A percentile compares a stretch with the other conserved stretches of the same genome.
phyloP scores from a whole-genome alignment of 2,329 filamentous ascomycete species.

The Fusarium humuli region DNA sequence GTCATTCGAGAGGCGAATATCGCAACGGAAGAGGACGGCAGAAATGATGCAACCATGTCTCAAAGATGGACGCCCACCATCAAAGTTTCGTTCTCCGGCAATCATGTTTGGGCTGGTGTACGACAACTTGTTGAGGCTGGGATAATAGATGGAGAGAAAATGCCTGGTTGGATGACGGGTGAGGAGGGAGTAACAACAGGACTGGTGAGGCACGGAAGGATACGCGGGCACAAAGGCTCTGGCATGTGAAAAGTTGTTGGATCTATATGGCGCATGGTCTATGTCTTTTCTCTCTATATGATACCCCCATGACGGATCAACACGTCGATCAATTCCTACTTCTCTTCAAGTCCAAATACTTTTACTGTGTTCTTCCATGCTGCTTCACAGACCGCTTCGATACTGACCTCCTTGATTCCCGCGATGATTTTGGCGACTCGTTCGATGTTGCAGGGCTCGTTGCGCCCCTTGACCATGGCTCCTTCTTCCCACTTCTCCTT shows the following conservation, averaged over 20 bases:
- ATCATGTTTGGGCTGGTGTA: conserved; percentile 84
- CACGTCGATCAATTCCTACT: conserved; percentile 31
- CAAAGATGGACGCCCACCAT: conserved; percentile 55
- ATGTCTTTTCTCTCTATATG: conserved; percentile 47
- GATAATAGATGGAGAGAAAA: conserved; percentile 77
- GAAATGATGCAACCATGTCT: conserved; percentile 44
- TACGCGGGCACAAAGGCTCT: conserved; percentile 68
- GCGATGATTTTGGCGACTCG: conserved; percentile 91
- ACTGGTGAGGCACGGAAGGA: conserved; percentile 73
- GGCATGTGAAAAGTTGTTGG: conserved; percentile 56
- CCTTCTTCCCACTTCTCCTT: conserved; percentile 95
- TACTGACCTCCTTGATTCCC: conserved; percentile 80
- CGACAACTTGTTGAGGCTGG: conserved; percentile 81
- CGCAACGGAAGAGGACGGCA: conserved; percentile 37
- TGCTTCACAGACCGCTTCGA: conserved; percentile 87
- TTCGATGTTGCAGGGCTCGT: conserved; percentile 89
- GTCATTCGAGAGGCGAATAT: conserved; percentile 49
- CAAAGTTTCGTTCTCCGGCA: conserved; percentile 76
- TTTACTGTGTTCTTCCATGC: conserved; percentile 84
- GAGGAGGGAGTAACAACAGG: conserved; percentile 84
- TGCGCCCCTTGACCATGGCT: conserved; percentile 91
- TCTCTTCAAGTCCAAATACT: conserved; percentile 77
- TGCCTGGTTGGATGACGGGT: conserved; percentile 93
- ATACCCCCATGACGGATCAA: conserved; percentile 45
- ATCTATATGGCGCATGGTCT: conserved; percentile 41